Conservation (phyloP, 1,139 yeast genomes). For the Candida dubliniensis region DNA sequence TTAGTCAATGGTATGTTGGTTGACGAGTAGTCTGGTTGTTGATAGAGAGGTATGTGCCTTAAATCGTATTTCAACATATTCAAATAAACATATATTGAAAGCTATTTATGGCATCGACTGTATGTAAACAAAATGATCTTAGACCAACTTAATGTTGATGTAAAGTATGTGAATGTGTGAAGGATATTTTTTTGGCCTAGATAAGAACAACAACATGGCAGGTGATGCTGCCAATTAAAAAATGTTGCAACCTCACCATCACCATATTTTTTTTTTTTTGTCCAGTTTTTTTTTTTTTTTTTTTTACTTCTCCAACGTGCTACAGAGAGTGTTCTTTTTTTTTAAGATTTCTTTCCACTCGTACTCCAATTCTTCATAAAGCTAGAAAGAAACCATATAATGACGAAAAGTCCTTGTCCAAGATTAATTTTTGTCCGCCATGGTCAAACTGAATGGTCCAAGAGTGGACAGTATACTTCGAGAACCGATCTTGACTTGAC, state of each 20-base stretch:
- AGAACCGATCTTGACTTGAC: constrained; percentile 79
- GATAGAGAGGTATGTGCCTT: no score
- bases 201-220: neutral
- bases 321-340: neutral
- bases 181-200: neutral
- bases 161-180: neutral
- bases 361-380: neutral
- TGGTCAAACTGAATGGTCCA: constrained; percentile 95
- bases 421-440: constrained; percentile 81
- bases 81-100: no score
- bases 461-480: constrained; percentile 89
- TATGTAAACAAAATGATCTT: no score
- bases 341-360: neutral
- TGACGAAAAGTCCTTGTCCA: constrained; percentile 50
- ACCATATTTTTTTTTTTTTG: neutral
- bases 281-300: neutral
- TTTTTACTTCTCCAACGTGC: neutral
- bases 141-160: no score
- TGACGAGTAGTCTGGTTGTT: neutral
- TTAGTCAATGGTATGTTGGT: constrained; percentile 18
- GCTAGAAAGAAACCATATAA: constrained; percentile 1
- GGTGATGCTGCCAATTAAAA: neutral
- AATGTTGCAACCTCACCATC: neutral
- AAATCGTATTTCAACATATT: no score
- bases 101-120: no score